phyloP scores from a whole-genome alignment of 192 early-diverging fungal genomes.

The Backusella tarrabulga region DNA sequence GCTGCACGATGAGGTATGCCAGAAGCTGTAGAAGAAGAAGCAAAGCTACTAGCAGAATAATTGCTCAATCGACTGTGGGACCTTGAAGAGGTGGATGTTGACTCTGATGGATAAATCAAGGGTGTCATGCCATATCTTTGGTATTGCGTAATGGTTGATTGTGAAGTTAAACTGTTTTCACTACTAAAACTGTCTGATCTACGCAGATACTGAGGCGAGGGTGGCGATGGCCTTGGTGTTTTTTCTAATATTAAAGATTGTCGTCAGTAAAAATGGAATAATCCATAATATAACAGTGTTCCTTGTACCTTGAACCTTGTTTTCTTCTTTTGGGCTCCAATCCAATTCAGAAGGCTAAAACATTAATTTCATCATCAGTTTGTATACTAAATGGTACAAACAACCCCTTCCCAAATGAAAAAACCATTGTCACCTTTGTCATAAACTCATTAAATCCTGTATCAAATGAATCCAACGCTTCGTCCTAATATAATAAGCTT shows the following conservation, averaged over 20 bases:
- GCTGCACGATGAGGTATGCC: background rate
- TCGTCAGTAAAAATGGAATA: background rate
- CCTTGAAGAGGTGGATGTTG: constrained; percentile 25
- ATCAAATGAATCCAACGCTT: background rate
- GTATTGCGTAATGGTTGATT: constrained; percentile 26
- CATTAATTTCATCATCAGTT: background rate
- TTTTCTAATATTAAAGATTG: background rate
- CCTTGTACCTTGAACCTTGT: background rate
- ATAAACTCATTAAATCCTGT: constrained; percentile 18
- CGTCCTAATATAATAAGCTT: background rate
- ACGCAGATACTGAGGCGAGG: background rate
- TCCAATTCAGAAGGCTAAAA: constrained; percentile 7
- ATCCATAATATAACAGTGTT: background rate
- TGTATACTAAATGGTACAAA: background rate
- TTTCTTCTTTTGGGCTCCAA: constrained; percentile 9
- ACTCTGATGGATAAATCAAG: constrained; percentile 23
- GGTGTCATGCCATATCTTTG: constrained; percentile 16
- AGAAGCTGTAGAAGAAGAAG: constrained; percentile 19
- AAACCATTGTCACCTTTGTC: constrained; percentile 6
- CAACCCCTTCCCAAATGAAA: background rate
- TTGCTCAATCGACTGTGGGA: constrained; percentile 32
- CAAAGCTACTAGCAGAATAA: constrained; percentile 27
- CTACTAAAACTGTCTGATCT: constrained; percentile 33
- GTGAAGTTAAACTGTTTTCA: constrained; percentile 26
- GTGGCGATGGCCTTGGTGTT: background rate